Evolutionary conservation across 2,329 filamentous ascomycete genomes (phyloP).

Genomic region (Amauroascus verrucosus): DNA sequence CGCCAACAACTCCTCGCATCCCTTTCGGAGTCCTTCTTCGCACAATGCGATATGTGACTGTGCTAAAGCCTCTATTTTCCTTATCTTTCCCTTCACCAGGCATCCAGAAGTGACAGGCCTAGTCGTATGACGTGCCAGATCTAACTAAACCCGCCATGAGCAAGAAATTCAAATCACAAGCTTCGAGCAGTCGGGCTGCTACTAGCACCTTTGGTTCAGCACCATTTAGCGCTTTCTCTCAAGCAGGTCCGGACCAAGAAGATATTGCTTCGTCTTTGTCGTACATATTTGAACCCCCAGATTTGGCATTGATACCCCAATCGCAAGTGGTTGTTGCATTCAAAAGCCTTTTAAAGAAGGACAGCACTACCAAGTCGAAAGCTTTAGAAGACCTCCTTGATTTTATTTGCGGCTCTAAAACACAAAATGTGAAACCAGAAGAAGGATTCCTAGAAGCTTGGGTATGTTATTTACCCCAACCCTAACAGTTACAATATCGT

Average conservation of each 20-base stretch:
- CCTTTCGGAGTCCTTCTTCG: neutral
- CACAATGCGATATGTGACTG: neutral
- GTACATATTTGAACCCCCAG: conserved; percentile 76
- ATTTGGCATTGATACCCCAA: conserved; percentile 66
- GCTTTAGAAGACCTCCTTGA: conserved; percentile 74
- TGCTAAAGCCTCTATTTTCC: neutral
- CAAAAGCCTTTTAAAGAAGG: conserved; percentile 87
- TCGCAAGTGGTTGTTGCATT: conserved; percentile 78
- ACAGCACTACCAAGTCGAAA: conserved; percentile 82
- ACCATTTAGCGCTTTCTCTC: conserved; percentile 35
- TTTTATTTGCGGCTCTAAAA: conserved; percentile 49
- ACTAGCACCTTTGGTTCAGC: conserved; percentile 38
- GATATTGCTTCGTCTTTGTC: conserved; percentile 56
- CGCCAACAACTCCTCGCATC: neutral
- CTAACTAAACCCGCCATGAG: conserved; percentile 26
- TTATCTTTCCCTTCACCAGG: conserved; percentile 7
- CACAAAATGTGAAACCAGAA: conserved; percentile 54
- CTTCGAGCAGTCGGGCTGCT: conserved; percentile 52
- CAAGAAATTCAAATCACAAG: conserved; percentile 54
- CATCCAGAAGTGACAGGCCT: conserved; percentile 32
- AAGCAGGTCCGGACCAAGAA: conserved; percentile 30
- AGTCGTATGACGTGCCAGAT: neutral
- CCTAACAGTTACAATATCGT: conserved; percentile 27
- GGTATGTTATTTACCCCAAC: conserved; percentile 46
- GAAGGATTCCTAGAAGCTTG: conserved; percentile 79